phyloP scores from a whole-genome alignment of 2,329 filamentous ascomycete species.

The Stachybotrys echinatus region DNA sequence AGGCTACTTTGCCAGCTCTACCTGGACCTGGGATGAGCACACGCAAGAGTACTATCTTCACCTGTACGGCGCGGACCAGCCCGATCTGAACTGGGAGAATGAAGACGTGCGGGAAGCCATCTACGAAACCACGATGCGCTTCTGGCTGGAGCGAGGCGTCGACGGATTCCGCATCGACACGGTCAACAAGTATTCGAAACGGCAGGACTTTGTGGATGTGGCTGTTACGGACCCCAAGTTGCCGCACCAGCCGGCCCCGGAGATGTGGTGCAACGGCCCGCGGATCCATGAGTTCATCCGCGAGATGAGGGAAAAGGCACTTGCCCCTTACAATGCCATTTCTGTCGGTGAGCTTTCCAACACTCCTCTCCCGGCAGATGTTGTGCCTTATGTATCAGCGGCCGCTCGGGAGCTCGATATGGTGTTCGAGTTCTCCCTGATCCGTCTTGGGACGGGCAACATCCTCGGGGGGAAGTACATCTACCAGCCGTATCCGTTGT shows the following conservation, averaged over 20 bases:
- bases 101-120: conserved; percentile 60
- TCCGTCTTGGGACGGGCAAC: conserved; percentile 48
- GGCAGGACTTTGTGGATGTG: conserved; percentile 49
- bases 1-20: conserved; percentile 39
- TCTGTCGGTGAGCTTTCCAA: conserved; percentile 59
- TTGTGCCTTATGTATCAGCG: conserved; percentile 49
- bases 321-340: conserved; percentile 51
- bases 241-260: conserved; percentile 35
- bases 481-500: conserved; percentile 41
- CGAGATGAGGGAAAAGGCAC: conserved; percentile 50
- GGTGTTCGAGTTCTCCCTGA: conserved; percentile 55
- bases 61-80: conserved; percentile 65
- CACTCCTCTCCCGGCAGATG: conserved; percentile 44
- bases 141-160: conserved; percentile 67
- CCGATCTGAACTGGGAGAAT: conserved; percentile 75
- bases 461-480: conserved; percentile 40
- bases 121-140: conserved; percentile 60
- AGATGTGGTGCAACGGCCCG: conserved; percentile 56
- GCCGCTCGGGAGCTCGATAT: conserved; percentile 52
- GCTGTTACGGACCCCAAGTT: conserved; percentile 33
- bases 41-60: conserved; percentile 51
- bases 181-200: conserved; percentile 63
- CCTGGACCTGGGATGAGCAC: conserved; percentile 47
- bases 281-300: conserved; percentile 56
- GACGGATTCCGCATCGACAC: conserved; percentile 64